phyloP scores from a whole-genome alignment of 768 basidiomycete species.

The Rhodotorula babjevae region DNA sequence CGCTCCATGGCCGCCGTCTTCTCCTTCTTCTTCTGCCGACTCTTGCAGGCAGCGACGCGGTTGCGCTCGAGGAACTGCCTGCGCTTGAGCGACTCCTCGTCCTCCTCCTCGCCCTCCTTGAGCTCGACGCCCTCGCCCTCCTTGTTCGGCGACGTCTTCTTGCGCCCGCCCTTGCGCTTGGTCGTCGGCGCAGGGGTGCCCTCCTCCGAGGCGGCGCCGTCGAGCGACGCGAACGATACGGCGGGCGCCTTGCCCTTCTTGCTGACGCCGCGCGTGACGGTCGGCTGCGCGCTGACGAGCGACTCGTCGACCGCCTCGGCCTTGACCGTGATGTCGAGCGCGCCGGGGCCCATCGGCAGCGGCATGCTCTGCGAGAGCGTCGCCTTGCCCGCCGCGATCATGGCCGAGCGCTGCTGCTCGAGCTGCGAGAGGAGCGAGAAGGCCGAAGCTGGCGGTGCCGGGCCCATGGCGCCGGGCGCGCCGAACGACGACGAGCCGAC shows the following conservation, averaged over 20 bases:
- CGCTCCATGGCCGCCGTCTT: conserved; percentile 32
- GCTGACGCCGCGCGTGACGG: conserved; percentile 11
- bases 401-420: conserved; percentile 10
- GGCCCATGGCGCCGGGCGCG: neutral
- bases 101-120: conserved; percentile 17
- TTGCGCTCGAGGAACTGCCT: conserved; percentile 40
- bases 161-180: conserved; percentile 21
- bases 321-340: conserved; percentile 2
- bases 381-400: conserved; percentile 5
- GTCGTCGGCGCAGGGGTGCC: neutral
- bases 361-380: conserved; percentile 12
- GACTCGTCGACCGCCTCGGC: conserved; percentile 1
- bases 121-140: neutral
- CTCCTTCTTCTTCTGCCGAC: conserved; percentile 42
- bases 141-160: conserved; percentile 7
- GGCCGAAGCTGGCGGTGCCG: neutral
- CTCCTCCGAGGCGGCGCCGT: neutral
- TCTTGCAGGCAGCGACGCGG: conserved; percentile 41
- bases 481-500: neutral
- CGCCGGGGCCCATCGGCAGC: conserved; percentile 4
- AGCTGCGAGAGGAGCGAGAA: conserved; percentile 17
- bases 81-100: conserved; percentile 28
- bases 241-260: conserved; percentile 7
- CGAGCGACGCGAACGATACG: neutral
- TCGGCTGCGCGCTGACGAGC: neutral